These are phyloP conservation scores for Fagopyrum homotropicum DNA, from an alignment of 148 eudicot genomes.

Conservation along the genomic window DNA sequence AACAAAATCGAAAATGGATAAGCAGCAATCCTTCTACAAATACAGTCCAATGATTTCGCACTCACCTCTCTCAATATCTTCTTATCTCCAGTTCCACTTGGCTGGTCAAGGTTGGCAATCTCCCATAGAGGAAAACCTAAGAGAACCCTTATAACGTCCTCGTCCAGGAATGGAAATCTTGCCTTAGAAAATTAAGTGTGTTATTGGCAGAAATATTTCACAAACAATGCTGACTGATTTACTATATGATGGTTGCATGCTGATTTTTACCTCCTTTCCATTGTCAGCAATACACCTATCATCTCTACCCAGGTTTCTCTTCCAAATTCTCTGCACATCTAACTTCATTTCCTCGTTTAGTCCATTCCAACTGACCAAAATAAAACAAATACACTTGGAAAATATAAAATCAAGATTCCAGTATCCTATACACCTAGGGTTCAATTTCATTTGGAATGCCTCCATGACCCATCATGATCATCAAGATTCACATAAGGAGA, in stretches of 20 bases:
- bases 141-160: constrained; percentile 72
- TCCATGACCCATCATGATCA: too few species aligned
- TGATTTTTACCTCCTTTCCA: constrained; percentile 73
- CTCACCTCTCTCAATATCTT: constrained; percentile 84
- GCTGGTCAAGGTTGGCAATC: constrained; percentile 77
- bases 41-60: not conserved
- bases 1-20: not conserved
- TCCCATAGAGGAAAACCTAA: constrained; percentile 87
- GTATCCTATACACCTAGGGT: not conserved
- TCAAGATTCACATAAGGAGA: too few species aligned
- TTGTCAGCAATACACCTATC: constrained; percentile 96
- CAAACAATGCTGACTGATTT: not conserved
- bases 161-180: constrained; percentile 94
- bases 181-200: constrained; percentile 39
- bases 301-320: constrained; percentile 97
- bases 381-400: not conserved
- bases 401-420: not conserved
- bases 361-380: constrained; percentile 68
- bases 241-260: not conserved
- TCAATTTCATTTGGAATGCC: not conserved
- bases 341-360: constrained; percentile 88
- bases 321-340: constrained; percentile 99
- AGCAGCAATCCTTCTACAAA: not conserved
- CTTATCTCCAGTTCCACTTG: constrained; percentile 91
- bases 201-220: not conserved